Percentiles rank a stretch among this genome's conserved stretches.
Conservation (phyloP, 208 protist species). For the Baffinella frigidus region DNA sequence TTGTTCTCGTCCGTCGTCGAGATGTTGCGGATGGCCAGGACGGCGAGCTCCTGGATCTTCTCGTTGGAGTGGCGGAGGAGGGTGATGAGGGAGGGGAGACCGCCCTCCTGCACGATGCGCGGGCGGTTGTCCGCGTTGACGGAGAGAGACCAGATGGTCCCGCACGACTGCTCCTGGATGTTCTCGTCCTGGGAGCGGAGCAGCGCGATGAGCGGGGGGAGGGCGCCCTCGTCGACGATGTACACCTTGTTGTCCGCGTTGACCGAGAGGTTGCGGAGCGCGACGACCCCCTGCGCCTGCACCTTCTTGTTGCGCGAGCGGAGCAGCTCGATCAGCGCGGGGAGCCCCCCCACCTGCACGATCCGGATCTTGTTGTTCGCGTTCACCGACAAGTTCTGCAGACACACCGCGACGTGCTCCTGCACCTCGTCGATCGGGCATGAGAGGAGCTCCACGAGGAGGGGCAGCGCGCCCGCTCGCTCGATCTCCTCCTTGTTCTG, state of each 20-base stretch:
- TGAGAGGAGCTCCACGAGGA: constrained; percentile 42
- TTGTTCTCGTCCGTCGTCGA: constrained; percentile 49
- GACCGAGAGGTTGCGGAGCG: constrained; percentile 50
- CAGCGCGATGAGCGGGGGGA: constrained; percentile 55
- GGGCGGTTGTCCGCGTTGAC: constrained; percentile 54
- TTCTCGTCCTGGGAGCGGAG: constrained; percentile 57
- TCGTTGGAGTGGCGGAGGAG: constrained; percentile 42
- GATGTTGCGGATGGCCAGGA: constrained; percentile 60
- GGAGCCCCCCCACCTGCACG: constrained; percentile 41
- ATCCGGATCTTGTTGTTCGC: constrained; percentile 63
- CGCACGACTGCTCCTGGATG: constrained; percentile 51
- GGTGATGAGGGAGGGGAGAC: constrained; percentile 17
- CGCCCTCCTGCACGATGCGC: constrained; percentile 38
- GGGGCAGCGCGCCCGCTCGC: constrained; percentile 24
- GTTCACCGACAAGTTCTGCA: constrained; percentile 59
- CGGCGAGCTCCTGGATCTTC: constrained; percentile 44
- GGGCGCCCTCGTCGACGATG: constrained; percentile 58
- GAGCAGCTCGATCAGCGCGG: constrained; percentile 57
- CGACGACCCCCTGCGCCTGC: constrained; percentile 53
- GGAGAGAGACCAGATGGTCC: constrained; percentile 52
- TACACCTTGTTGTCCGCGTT: constrained; percentile 64
- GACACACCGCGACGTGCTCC: constrained; percentile 50
- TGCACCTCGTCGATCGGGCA: constrained; percentile 62
- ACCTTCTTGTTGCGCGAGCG: constrained; percentile 59
- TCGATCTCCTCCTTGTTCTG: constrained; percentile 66